A percentile compares a stretch with the other conserved stretches of the same genome.
phyloP scores from a whole-genome alignment of 2,329 filamentous ascomycete species.

The Lecanicillium sp. region DNA sequence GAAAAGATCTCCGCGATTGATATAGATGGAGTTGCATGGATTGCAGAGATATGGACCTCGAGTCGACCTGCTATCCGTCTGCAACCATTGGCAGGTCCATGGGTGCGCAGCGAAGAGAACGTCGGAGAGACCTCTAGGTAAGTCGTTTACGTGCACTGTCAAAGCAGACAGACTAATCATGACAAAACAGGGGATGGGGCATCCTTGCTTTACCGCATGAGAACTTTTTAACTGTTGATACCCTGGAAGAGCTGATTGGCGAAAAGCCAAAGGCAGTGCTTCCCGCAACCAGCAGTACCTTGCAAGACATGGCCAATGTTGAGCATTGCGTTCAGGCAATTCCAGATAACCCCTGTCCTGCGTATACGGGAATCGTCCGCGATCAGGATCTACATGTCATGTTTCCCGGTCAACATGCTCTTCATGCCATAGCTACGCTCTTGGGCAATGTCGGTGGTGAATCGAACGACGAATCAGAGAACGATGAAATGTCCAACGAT shows the following conservation, averaged over 20 bases:
- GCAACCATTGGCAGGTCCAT: slow-evolving; percentile 14
- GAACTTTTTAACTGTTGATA: slow-evolving; percentile 35
- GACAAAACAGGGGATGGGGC: slow-evolving; percentile 39
- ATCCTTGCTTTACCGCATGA: slow-evolving; percentile 39
- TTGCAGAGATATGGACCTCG: slow-evolving; percentile 47
- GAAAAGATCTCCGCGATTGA: slow-evolving; percentile 47
- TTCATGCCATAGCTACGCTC: slow-evolving; percentile 3
- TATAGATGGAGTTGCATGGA: slow-evolving; percentile 42
- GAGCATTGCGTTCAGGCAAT: slow-evolving; percentile 21
- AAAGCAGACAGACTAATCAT: background rate
- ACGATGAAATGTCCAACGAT: slow-evolving; percentile 9
- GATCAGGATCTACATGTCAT: background rate
- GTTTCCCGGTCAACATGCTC: background rate
- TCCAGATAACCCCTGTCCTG: slow-evolving; percentile 27
- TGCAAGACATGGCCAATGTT: slow-evolving; percentile 23
- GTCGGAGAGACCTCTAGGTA: slow-evolving; percentile 24
- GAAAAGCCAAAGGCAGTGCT: slow-evolving; percentile 18
- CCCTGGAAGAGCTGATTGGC: slow-evolving; percentile 30
- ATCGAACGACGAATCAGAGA: slow-evolving; percentile 3
- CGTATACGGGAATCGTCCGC: background rate
- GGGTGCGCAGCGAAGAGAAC: slow-evolving; percentile 26
- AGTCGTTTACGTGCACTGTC: background rate
- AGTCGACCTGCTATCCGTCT: slow-evolving; percentile 24
- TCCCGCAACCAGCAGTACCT: background rate
- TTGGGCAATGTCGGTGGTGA: background rate